A percentile compares a stretch with the other conserved stretches of the same genome.
Evolutionary conservation across 768 basidiomycete species (phyloP).

Genomic region (Kwoniella bestiolae): DNA sequence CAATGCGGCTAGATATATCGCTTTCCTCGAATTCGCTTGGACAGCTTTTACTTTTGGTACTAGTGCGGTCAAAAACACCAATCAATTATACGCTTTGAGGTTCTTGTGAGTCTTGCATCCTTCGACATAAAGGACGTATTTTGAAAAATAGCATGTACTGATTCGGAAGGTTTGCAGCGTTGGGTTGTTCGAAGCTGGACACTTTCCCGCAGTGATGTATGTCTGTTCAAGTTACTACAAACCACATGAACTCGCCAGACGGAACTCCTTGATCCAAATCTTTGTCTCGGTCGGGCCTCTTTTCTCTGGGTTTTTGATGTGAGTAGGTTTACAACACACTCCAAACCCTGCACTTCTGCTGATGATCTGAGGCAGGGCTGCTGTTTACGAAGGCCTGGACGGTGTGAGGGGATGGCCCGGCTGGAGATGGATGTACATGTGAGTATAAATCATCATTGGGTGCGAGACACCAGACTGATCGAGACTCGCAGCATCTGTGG

Average conservation of each 20-base stretch:
- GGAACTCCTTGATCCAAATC: constrained; percentile 39
- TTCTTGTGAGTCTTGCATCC: constrained; percentile 37
- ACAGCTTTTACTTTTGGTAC: constrained; percentile 43
- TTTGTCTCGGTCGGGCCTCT: constrained; percentile 37
- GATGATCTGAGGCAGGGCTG: constrained; percentile 23
- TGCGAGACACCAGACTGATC: neutral
- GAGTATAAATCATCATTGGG: neutral
- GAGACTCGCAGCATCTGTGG: constrained; percentile 39
- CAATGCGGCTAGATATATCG: constrained; percentile 39
- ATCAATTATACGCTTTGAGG: constrained; percentile 37
- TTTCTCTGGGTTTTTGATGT: constrained; percentile 44
- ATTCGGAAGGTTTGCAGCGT: constrained; percentile 16
- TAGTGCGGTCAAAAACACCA: constrained; percentile 35
- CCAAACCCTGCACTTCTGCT: neutral
- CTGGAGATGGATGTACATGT: constrained; percentile 45
- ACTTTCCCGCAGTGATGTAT: constrained; percentile 47
- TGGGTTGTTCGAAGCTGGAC: constrained; percentile 45
- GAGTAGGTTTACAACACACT: neutral
- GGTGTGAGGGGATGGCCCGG: constrained; percentile 30
- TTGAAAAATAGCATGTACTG: too few relatives aligned
- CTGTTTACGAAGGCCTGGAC: constrained; percentile 37
- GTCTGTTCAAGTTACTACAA: constrained; percentile 43
- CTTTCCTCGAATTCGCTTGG: constrained; percentile 43
- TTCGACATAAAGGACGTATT: too few relatives aligned
- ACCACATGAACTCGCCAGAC: constrained; percentile 39